phyloP scores from a whole-genome alignment of 2,329 filamentous ascomycete genomes.

The Incumbomyces delicatus region DNA sequence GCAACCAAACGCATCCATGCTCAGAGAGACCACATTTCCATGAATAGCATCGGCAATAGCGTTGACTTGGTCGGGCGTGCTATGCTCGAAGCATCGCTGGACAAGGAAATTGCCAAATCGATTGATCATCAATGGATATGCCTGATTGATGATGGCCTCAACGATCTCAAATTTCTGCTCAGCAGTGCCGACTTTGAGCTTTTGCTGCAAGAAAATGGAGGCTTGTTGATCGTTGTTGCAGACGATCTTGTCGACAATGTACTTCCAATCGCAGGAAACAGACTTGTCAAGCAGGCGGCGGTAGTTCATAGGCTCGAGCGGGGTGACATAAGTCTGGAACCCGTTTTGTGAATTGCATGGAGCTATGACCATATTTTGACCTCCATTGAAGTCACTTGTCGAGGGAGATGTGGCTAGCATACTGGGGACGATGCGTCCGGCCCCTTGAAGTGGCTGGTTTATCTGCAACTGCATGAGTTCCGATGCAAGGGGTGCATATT shows the following conservation, averaged over 20 bases:
- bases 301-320: conserved; percentile 90
- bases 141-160: conserved; percentile 87
- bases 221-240: conserved; percentile 99
- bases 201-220: conserved; percentile 97
- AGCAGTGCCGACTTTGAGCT: conserved; percentile 88
- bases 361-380: conserved; percentile 14
- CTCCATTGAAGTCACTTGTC: conserved; percentile 14
- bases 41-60: conserved; percentile 90
- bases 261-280: conserved; percentile 97
- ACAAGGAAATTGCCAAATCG: conserved; percentile 98
- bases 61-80: conserved; percentile 85
- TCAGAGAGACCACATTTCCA: conserved; percentile 84
- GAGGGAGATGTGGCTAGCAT: conserved; percentile 12
- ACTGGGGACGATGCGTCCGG: conserved; percentile 18
- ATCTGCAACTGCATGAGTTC: conserved; percentile 14
- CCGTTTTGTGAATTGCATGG: conserved; percentile 43
- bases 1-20: conserved; percentile 97
- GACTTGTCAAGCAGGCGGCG: conserved; percentile 89
- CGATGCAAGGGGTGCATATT: conserved; percentile 9
- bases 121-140: conserved; percentile 94
- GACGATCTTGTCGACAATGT: conserved; percentile 98
- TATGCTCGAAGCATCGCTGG: conserved; percentile 97
- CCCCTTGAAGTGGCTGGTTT: conserved; percentile 11
- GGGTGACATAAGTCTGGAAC: conserved; percentile 68
- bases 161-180: conserved; percentile 98